Base-by-base conservation (phyloP, 139 green algal genomes). In the Trebouxia sp. region DNA sequence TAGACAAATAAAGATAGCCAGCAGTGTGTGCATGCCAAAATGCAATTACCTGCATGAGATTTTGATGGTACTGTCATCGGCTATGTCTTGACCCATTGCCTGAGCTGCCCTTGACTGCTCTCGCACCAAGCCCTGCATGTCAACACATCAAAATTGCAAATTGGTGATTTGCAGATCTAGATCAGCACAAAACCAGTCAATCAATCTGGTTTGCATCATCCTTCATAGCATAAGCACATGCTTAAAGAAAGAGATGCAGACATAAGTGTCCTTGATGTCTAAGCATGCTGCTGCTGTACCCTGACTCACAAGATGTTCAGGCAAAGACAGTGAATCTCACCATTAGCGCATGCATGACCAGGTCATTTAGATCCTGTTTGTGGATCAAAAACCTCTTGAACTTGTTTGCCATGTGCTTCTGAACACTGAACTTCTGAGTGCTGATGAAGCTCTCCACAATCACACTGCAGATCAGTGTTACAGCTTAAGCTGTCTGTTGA, bases 361-460 rank as follows among this genome's bases (percentile, higher is more conserved):
- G 88, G 76, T 90, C 81, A 41, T 89, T 81, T 78, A 87, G 88
- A 82, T 93, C 88, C 15, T 76, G 42, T 8, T 83, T 79, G 69
- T 82, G 48, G 20, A 45, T 83, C 76, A 94, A 79, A 81, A 86
- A 97, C 6, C 84, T 74, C 26, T 75, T 58, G 84, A 98, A 95
- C 79, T 91, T 94, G 62, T 90, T 88, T 74, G 87, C 66, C 85
- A 99, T 83, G 62, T 85, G 83, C 79, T 95, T 92, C 87, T 99
- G 97, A 72, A 98, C 92, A 76, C 86, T 92, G 86, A 92, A 93
- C 89, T 99, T 99, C 88, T 99, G 97, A 22, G 91, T 98, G 75
- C 86, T 85, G 80, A 99, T 95, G 88, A 99, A 99, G 65, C 85
- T 94, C 41, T 97, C 89, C 26, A 99, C 89, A 92, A 99, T 93